A percentile compares a stretch with the other conserved stretches of the same genome.
Evolutionary conservation across 2,329 filamentous ascomycete genomes (phyloP).

Genomic region (Hypoxylon sp.): DNA sequence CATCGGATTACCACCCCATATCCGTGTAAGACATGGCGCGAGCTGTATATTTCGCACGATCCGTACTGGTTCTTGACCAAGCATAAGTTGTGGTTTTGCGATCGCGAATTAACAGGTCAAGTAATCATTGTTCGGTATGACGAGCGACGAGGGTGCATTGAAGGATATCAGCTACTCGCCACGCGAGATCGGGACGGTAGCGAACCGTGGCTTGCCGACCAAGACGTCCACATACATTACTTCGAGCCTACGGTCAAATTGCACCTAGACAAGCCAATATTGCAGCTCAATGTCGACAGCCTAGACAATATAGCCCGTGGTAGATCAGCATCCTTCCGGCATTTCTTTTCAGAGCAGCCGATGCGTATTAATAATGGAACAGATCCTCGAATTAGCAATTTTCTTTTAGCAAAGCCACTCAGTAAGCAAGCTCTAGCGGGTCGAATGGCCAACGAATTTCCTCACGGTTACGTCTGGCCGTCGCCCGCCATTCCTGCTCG

Average conservation of each 20-base stretch:
- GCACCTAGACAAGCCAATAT: conserved; percentile 78
- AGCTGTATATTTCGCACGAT: conserved; percentile 79
- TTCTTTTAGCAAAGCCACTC: conserved; percentile 72
- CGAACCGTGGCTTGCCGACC: conserved; percentile 73
- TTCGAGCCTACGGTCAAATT: conserved; percentile 78
- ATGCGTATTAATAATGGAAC: conserved; percentile 62
- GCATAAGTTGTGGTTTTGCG: conserved; percentile 87
- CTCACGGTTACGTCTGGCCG: conserved; percentile 77
- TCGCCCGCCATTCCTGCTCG: conserved; percentile 75
- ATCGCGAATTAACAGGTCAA: conserved; percentile 78
- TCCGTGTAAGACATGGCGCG: conserved; percentile 73
- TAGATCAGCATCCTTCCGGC: conserved; percentile 41
- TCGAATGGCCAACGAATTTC: conserved; percentile 51
- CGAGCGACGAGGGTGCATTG: conserved; percentile 77
- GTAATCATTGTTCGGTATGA: conserved; percentile 84
- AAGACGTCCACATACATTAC: conserved; percentile 74
- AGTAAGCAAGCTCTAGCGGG: conserved; percentile 52
- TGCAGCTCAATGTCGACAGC: conserved; percentile 62
- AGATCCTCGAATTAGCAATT: conserved; percentile 71
- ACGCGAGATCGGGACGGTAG: conserved; percentile 66
- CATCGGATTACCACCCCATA: conserved; percentile 63
- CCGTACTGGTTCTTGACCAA: conserved; percentile 86
- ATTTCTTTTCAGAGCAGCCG: conserved; percentile 63
- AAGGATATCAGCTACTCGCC: conserved; percentile 81
- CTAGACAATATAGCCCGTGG: conserved; percentile 42